Base-by-base conservation (phyloP, 805 yeast species). In the Cyberlindnera maritima region DNA sequence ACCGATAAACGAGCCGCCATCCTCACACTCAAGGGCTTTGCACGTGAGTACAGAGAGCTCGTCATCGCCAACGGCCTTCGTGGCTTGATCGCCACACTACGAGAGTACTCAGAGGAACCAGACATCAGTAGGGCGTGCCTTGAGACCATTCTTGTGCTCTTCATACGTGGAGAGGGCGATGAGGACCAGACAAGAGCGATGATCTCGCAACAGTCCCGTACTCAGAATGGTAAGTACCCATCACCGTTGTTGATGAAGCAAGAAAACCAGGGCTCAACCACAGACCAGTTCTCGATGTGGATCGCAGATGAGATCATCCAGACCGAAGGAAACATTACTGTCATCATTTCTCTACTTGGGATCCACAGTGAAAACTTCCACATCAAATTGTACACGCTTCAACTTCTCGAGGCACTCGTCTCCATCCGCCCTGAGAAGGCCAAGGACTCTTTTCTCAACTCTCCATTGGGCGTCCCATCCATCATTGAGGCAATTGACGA, bases 1-100 rank as follows among this genome's bases (percentile, higher is more conserved):
- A 81, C 86, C 25, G 99, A 94, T 66, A 74, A 97, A 52, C 71
- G 96, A 44, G 92, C 97, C 2, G 98, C 98, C 0, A 87, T 92
- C 4, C 72, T 92, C 32, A 92, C 96, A 0, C 71, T 94, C 52
- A 91, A 92, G 61, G 87, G 95, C 36, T 90, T 89, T 63, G 81
- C 95, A 49, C 75, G 97, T 46, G 88, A 89, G 57, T 89, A 85
- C 63, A 71, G 99, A 50, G 99, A 94, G 65, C 73, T 84, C 2
- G 97, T 94, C 2, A 88, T 91, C 39, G 95, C 96, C 31, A 80
- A 84, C 49, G 97, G 96, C 2, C 70, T 91, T 29, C 74, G 89
- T 47, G 87, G 90, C 1, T 69, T 94, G 43, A 75, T 94, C 14
- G 64, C 71, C 20, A 81, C 91, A 0, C 68, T 94, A 42, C 70